Base-by-base conservation (phyloP, 768 basidiomycete species). In the Hygrocybe coccinea region DNA sequence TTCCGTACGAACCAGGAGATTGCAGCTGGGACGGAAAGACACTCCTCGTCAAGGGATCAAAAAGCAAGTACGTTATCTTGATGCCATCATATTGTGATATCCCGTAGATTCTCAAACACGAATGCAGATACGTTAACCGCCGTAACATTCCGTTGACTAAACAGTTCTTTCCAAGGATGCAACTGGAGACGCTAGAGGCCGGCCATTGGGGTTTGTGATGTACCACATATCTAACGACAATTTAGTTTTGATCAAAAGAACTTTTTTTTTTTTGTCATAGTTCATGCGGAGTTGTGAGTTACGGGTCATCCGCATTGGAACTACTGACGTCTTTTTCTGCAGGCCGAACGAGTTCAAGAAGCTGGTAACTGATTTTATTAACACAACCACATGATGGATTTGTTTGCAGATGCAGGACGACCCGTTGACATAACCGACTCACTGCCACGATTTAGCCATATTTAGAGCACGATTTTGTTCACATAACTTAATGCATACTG, bases 171-270 rank as follows among this genome's bases (percentile, higher is more conserved):
- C 92, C 93, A 0, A 71, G 77, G 36, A 79, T 82, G 75, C 65
- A 61, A 9, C 62, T 95, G 8, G 79, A 84, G 63, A 76, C 70
- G 22, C 69, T 95, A 24, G 85, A 91, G 56, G 74, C 92, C 0
- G 84, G 86, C 1, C 94, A 97, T 69, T 97, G 94, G 94, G 87
- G 89, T 90, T 65, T 59, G 83, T 69, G 6, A 37, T 6, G 19
- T 29, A 22, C 25, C 56, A 33, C 46, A 25, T 49, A 29, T 0
- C 39, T 56, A 24, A 10, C 35, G 11, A 11, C 36, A 12, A 3
- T 44, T 35, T 29, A 44, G n/a, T 14, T 19, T 37, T 46, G 17
- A 35, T 54, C 54, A 54, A n/a, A 5, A 1, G n/a, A n/a, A n/a
- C n/a, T n/a, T n/a, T n/a, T n/a, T n/a, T n/a, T n/a, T 3, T 24